Base-by-base conservation (phyloP, 257 asterid species). In the Nicotiana tabacum region DNA sequence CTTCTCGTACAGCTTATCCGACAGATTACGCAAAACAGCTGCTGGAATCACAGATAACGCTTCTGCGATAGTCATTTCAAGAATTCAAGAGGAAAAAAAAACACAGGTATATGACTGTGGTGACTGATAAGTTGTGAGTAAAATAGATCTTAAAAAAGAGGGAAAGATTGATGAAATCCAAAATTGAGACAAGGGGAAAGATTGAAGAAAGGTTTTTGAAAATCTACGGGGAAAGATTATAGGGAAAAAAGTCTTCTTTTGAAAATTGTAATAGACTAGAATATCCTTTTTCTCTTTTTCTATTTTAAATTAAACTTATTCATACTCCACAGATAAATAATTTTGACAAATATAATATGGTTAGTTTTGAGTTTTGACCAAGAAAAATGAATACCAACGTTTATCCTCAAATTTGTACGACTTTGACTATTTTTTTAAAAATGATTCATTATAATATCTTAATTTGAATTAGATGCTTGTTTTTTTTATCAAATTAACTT, bases 1-100 rank as follows among this genome's bases (percentile, higher is more conserved):
- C 93, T 96, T 96, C 88, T 96, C 99, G 72, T 96, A 96, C 37
- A 96, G 95, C 90, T 96, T 96, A 85, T 96, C 99, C 81, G 98
- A 94, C 82, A 96, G 91, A 89, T 92, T 96, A 46, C 99, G 97
- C 32, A 96, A 90, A 83, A 94, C 97, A 69, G 98, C 92, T 4
- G 98, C 90, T 9, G 99, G 96, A 88, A 96, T 86, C 82, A 91
- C 88, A 61, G 97, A 86, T 66, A 90, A 88, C 74, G 88, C 95
- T 79, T 96, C 98, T 78, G 96, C 83, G 32, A 51, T 24, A 58
- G 78, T 58, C 83, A 81, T 81, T 27, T 57, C 78, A 46, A 48
- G 13, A 74, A 74, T 74, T 74, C 62, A 58, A 58, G 58, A 3
- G 6, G 15, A 65, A 55, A 53, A 67, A 57, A 81, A 15, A 24